Evolutionary conservation across 805 yeast species (phyloP), one percentile per base, ranked within the genome.

Genomic region (Tetrapisispora fleetii): DNA sequence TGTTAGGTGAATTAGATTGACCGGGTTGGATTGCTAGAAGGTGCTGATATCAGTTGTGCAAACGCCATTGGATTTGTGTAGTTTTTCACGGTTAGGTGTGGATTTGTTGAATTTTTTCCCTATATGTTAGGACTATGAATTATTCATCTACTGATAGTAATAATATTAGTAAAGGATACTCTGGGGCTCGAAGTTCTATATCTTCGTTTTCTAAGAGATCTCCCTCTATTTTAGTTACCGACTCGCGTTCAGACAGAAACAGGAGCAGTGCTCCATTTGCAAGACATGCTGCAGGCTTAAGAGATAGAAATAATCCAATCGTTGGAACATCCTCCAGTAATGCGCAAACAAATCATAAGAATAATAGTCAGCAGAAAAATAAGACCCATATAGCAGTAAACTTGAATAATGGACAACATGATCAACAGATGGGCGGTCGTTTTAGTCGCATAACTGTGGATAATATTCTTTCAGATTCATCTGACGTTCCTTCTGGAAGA

Each of bases 211-310:
- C 95, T 14, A 86, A 85, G 58, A 69, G 97, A 57, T 86, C 96
- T 30, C 97, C 98, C 11, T 86, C 96, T 1, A 90, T 90, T 59
- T 73, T 90, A 49, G 98, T 90, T 37, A 91, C 98, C 0, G 98
- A 90, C 67, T 79, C 86, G 2, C 73, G 98, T 51, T 75, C 79
- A 52, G 64, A 77, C 5, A 74, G 76, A 24, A 69, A 74, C n/a
- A 63, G 82, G 45, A 52, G 57, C 32, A 64, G 70, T 48, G 93
- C 91, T 0, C 95, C 93, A 1, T 86, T 81, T 73, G 93, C 93
- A 1, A 90, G 91, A 10, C 71, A 70, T 52, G 74, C 75, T 4
- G 67, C 67, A 2, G 61, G 59, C 13, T 37, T 52, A 9, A 46
- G 55, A 41, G 44, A 32, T n/a, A 30, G 37, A 18, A 41, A 32